phyloP scores from a whole-genome alignment of 108 stramenopile genomes.

The Hondaea fermentalgiana region DNA sequence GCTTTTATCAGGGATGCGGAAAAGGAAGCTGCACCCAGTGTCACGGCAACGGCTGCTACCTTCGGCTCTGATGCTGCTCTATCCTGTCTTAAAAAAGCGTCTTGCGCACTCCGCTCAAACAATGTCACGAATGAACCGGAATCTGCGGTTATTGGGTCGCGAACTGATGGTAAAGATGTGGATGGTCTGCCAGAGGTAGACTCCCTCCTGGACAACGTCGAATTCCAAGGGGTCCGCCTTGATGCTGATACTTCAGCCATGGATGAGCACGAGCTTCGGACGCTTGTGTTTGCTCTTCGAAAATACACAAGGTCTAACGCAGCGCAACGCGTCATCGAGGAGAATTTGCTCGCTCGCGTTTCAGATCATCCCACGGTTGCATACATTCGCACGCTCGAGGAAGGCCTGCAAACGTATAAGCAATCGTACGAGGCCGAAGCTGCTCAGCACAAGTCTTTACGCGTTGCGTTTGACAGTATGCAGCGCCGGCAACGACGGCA shows the following conservation, averaged over 20 bases:
- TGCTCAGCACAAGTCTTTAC: not conserved
- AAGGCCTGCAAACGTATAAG: constrained; percentile 9
- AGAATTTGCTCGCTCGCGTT: not conserved
- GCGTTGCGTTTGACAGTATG: not conserved
- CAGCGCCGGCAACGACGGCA: not conserved
- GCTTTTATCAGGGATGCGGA: not conserved
- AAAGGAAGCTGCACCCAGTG: not conserved
- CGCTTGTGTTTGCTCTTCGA: not conserved
- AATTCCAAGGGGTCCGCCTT: not conserved
- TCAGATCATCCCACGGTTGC: not conserved
- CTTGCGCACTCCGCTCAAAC: too few species aligned
- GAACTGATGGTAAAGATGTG: too few species aligned
- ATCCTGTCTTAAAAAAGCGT: too few species aligned
- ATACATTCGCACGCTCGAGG: not conserved
- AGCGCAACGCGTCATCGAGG: not conserved
- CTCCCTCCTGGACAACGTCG: not conserved
- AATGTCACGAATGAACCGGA: too few species aligned
- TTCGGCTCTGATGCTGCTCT: too few species aligned
- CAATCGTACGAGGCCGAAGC: not conserved
- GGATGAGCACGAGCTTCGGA: not conserved
- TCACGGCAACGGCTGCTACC: too few species aligned
- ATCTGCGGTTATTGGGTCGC: too few species aligned
- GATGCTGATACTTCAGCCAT: not conserved
- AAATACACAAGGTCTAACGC: not conserved
- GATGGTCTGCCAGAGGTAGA: not conserved